Evolutionary conservation across 2,329 filamentous ascomycete genomes (phyloP).

Genomic region (Arthroderma sp.): DNA sequence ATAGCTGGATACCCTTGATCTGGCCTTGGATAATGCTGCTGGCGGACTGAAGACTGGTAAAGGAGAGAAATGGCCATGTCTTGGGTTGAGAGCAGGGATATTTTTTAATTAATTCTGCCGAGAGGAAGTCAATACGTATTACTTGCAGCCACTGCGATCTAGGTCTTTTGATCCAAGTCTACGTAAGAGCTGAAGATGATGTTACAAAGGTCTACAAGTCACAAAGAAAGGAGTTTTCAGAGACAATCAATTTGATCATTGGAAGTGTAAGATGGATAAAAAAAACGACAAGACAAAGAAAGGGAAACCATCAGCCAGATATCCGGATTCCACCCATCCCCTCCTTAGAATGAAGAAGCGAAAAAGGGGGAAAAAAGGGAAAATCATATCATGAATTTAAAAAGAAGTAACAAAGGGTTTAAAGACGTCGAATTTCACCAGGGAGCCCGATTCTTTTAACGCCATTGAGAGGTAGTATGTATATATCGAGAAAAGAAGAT

Average conservation of each 20-base stretch:
- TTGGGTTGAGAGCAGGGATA: too few species aligned
- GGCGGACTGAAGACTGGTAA: too few species aligned
- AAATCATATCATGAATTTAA: conserved; percentile 5
- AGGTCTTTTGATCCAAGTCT: too few species aligned
- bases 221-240: not conserved
- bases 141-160: too few species aligned
- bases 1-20: not conserved
- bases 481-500: not conserved
- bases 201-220: too few species aligned
- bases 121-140: too few species aligned
- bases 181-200: too few species aligned
- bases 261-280: not conserved
- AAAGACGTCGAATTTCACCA: not conserved
- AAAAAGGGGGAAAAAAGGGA: not conserved
- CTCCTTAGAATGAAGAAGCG: not conserved
- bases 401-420: not conserved
- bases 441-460: not conserved
- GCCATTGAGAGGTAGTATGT: not conserved
- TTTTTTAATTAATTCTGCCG: too few species aligned
- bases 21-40: too few species aligned
- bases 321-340: not conserved
- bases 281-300: not conserved
- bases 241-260: conserved; percentile 1
- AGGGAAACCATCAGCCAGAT: not conserved
- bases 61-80: too few species aligned